Evolutionary conservation across 768 basidiomycete species (phyloP).

Genomic region (Pleurotus tuoliensis): DNA sequence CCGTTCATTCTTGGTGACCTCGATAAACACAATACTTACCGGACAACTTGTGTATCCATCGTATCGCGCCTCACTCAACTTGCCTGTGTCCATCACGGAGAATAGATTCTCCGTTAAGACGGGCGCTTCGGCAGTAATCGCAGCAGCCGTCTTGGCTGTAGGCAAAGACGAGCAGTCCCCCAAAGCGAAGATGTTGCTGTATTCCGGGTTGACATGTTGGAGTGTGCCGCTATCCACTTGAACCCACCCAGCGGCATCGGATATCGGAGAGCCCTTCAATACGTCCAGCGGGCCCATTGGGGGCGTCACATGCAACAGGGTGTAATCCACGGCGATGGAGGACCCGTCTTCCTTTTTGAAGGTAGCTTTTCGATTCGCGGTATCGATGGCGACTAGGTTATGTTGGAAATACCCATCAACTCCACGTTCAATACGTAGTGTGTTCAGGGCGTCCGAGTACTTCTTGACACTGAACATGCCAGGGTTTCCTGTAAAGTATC

Average conservation of each 20-base stretch:
- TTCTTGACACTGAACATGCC: slow-evolving; percentile 97
- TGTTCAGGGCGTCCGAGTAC: slow-evolving; percentile 84
- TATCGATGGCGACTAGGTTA: slow-evolving; percentile 76
- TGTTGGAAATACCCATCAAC: slow-evolving; percentile 80
- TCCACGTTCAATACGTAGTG: slow-evolving; percentile 71
- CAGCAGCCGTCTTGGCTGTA: slow-evolving; percentile 95
- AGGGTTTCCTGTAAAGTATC: slow-evolving; percentile 90
- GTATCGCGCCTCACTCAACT: slow-evolving; percentile 64
- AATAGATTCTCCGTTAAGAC: slow-evolving; percentile 87
- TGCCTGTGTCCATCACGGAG: slow-evolving; percentile 69
- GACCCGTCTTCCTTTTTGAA: slow-evolving; percentile 80
- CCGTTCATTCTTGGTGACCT: slow-evolving; percentile 1
- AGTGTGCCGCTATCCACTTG: slow-evolving; percentile 78
- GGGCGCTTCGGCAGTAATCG: slow-evolving; percentile 87
- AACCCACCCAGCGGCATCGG: slow-evolving; percentile 87
- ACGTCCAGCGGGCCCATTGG: slow-evolving; percentile 87
- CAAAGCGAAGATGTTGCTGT: slow-evolving; percentile 79
- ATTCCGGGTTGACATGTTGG: slow-evolving; percentile 78
- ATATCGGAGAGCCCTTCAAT: slow-evolving; percentile 72
- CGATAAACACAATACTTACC: slow-evolving; percentile 31
- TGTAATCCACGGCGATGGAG: slow-evolving; percentile 70
- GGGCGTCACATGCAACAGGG: slow-evolving; percentile 82
- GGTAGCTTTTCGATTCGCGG: slow-evolving; percentile 68
- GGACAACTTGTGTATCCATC: slow-evolving; percentile 90
- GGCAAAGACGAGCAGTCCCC: slow-evolving; percentile 94